Percentiles rank a stretch among this genome's conserved stretches.
These are phyloP conservation scores for Xanthoparmelia taractica DNA, from an alignment of 495 filamentous ascomycete genomes.

Conservation along the genomic window DNA sequence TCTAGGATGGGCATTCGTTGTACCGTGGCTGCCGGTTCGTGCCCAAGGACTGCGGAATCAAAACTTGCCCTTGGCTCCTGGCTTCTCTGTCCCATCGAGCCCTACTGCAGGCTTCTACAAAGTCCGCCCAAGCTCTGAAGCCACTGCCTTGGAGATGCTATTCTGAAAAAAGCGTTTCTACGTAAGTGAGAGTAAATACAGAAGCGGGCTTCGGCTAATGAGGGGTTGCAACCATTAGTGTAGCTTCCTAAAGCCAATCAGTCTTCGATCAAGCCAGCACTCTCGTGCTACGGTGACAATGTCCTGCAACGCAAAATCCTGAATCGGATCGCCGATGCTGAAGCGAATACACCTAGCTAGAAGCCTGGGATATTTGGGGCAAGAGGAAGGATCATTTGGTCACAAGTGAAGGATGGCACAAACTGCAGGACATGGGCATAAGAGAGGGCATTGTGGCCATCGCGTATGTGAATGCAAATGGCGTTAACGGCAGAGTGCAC, in stretches of 20 bases:
- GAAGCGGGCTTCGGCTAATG: background rate
- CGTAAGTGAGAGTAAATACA: too few relatives aligned
- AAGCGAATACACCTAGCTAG: constrained; percentile 50
- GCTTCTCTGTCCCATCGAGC: background rate
- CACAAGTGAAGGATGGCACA: constrained; percentile 40
- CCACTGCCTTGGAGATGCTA: background rate
- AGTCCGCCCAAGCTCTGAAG: background rate
- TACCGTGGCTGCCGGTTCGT: too few relatives aligned
- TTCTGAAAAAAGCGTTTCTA: background rate
- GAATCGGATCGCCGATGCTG: constrained; percentile 49
- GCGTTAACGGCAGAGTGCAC: constrained; percentile 42
- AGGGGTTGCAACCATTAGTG: background rate
- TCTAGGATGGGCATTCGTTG: too few relatives aligned
- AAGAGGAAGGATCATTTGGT: constrained; percentile 36
- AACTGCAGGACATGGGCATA: constrained; percentile 35
- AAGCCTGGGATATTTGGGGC: constrained; percentile 29
- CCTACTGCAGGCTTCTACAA: background rate
- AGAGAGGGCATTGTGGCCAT: constrained; percentile 35
- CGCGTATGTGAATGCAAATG: constrained; percentile 36
- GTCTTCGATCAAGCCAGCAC: constrained; percentile 2
- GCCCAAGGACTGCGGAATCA: too few relatives aligned
- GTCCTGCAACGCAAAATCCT: constrained; percentile 35
- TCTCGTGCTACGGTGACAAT: constrained; percentile 17
- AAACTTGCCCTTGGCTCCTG: background rate
- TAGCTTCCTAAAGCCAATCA: background rate